Base-by-base conservation (phyloP, 2,329 filamentous ascomycete genomes). In the Xylariaceae sp. region DNA sequence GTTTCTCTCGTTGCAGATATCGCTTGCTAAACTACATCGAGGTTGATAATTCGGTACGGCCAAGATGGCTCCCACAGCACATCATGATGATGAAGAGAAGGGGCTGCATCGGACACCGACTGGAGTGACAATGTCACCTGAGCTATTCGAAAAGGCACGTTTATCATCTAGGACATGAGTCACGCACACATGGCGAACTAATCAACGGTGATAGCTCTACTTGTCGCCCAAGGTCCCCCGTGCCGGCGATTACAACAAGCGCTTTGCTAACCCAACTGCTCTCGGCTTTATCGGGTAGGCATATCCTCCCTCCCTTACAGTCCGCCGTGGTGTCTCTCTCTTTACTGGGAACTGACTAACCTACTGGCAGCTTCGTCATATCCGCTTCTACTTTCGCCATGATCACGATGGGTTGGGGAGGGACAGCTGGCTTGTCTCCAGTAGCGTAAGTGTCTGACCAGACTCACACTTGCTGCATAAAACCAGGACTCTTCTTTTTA, bases 371-470 rank as follows among this genome's bases (percentile, higher is more conserved):
- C 11, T 63, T 64, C 38, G 61, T 62, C 7, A 62, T 64, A 15
- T 59, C 61, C 1, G 59, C 60, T 1, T 62, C 56, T 12, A 62
- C 62, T 2, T 64, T 64, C 36, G 52, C 55, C 5, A 62, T 63
- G 50, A 48, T 59, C 12, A 46, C 59, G 16, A 64, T 64, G 62
- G 60, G 60, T 26, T 64, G 60, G 58, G 62, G 59, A 41, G 62
- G 60, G 17, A 59, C 60, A 1, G 12, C 43, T 8, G 59, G 59
- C 0, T 38, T 62, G 27, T 48, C 57, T 1, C 60, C 62, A 1
- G 55, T 64, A 17, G 59, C 55, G 61, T 63, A 54, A 44, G 57
- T 53, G 17, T 14, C 31, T 34, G 19, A 3, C 24, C n/a, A n/a
- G 26, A 18, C 16, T 11, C 17, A 15, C 5, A 5, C 34, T n/a